These are phyloP conservation scores for Plectosphaerella sp. DNA, from an alignment of 2,329 filamentous ascomycete genomes.

Conservation along the genomic window DNA sequence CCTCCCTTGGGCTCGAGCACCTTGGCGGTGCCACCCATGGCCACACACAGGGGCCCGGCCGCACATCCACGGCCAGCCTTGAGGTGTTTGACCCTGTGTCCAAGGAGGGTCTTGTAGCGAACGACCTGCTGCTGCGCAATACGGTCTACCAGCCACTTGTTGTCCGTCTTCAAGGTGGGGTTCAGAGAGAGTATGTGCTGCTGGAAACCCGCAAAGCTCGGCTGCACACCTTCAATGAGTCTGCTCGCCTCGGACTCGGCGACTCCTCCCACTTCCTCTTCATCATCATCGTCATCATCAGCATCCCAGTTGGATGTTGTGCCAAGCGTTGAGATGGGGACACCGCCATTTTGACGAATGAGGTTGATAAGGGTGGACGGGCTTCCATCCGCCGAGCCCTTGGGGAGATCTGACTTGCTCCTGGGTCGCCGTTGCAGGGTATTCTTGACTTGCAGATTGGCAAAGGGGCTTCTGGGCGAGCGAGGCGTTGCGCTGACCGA, in stretches of 20 bases:
- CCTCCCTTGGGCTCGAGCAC: conserved; percentile 58
- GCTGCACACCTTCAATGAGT: conserved; percentile 62
- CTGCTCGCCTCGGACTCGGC: conserved; percentile 58
- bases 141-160: conserved; percentile 67
- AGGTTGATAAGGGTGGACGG: conserved; percentile 41
- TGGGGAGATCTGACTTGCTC: conserved; percentile 51
- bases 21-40: conserved; percentile 61
- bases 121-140: conserved; percentile 77
- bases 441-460: conserved; percentile 39
- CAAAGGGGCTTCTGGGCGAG: conserved; percentile 49
- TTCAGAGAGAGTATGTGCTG: conserved; percentile 70
- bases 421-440: conserved; percentile 45
- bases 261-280: conserved; percentile 51
- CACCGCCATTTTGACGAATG: conserved; percentile 49
- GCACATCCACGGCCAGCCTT: conserved; percentile 57
- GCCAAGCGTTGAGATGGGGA: conserved; percentile 44
- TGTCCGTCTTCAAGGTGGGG: conserved; percentile 55
- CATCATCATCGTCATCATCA: conserved; percentile 56
- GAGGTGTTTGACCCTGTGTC: conserved; percentile 65
- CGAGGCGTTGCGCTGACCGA: conserved; percentile 54
- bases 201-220: conserved; percentile 72
- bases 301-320: conserved; percentile 18
- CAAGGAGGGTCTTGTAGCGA: conserved; percentile 74
- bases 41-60: conserved; percentile 59
- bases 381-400: conserved; percentile 22